phyloP scores from a whole-genome alignment of 2,329 filamentous ascomycete genomes.

The Leptographium lundbergii region DNA sequence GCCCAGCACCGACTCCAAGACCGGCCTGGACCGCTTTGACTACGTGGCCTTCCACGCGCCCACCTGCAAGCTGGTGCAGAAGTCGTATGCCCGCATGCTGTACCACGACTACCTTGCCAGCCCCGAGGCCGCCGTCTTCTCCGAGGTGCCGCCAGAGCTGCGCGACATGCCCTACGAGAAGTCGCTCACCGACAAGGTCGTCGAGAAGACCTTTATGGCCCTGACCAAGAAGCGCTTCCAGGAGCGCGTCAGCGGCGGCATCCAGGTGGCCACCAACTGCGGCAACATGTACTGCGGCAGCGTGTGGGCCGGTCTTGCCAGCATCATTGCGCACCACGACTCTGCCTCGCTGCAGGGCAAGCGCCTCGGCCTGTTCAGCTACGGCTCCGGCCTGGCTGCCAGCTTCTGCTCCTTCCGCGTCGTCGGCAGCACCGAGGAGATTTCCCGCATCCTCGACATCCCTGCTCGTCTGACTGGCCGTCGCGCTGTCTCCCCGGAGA shows the following conservation, averaged over 20 bases:
- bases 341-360: conserved; percentile 55
- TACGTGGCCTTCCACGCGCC: conserved; percentile 74
- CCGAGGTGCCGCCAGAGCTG: conserved; percentile 63
- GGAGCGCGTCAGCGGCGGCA: conserved; percentile 60
- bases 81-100: conserved; percentile 70
- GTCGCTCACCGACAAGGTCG: conserved; percentile 66
- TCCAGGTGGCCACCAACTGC: conserved; percentile 66
- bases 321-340: conserved; percentile 52
- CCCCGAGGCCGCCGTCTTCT: conserved; percentile 53
- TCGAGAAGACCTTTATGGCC: conserved; percentile 79
- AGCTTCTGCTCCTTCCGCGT: conserved; percentile 65
- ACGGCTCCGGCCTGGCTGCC: conserved; percentile 62
- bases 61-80: conserved; percentile 77
- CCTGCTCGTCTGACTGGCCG: conserved; percentile 54
- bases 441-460: conserved; percentile 57
- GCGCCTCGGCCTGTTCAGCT: conserved; percentile 65
- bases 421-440: conserved; percentile 54
- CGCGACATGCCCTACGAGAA: conserved; percentile 67
- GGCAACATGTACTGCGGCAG: conserved; percentile 58
- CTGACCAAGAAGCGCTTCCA: conserved; percentile 75
- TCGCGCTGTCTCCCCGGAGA: conserved; percentile 53
- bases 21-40: conserved; percentile 67
- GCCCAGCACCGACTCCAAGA: conserved; percentile 46
- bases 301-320: conserved; percentile 64
- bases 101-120: conserved; percentile 77